Evolutionary conservation across 495 filamentous ascomycete species (phyloP), one percentile per base, ranked within the genome.

Genomic region (Polyplosphaeria fusca): DNA sequence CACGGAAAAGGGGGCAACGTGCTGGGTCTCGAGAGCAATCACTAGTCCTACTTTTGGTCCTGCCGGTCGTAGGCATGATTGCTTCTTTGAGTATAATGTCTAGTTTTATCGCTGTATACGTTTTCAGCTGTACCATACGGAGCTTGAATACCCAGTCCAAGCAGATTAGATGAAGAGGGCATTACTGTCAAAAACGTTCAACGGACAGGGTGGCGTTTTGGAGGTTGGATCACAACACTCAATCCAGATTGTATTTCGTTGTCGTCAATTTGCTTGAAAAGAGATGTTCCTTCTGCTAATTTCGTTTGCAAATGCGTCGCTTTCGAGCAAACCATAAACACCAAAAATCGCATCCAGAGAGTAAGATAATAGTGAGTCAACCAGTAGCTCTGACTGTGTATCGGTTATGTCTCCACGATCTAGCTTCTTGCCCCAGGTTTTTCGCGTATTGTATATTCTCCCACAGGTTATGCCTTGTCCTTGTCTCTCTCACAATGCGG

Each of bases 1-100:
- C 67, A 71, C 11, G 72, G 72, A 16, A 55, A 51, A 38, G 59
- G 66, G 2, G 64, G 60, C 2, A 64, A 54, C 41, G 65, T 71
- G 2, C 38, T 71, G 13, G 68, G 68, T 13, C 47, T 65, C 1
- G 62, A 65, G 39, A 65, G 62, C 32, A 37, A 25, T 11, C 57
- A 57, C 26, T 61, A 32, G 54, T 1, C 16, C 22, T 30, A 11
- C 23, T 9, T 25, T 23, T 24, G 12, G 24, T 1, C 18, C 38
- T 32, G 22, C 18, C 27, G 19, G 27, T 37, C 20, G 26, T 2
- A 14, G 7, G 28, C 25, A 5, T 37, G 14, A 50, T 5, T 11
- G 9, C 39, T 42, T 20, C 39, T 7, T 42, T 42, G 5, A 11
- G 9, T 42, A 11, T 5, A 20, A 9, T 22, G 18, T 4, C 14